phyloP scores from a whole-genome alignment of 805 yeast genomes.

The Debaryomyces castellii region DNA sequence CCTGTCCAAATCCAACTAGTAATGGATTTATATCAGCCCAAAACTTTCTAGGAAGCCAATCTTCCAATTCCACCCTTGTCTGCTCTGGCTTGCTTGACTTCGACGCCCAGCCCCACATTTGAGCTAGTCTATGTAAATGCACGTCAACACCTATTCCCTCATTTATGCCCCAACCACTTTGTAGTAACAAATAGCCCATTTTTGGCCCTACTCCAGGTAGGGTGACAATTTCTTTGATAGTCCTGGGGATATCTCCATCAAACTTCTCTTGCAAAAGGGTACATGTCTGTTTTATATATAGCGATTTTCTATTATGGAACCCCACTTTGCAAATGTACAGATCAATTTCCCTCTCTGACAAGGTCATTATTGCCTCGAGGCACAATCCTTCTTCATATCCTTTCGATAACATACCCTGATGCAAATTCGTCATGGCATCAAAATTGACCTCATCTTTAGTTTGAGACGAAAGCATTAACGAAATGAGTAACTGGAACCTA shows the following conservation, averaged over 20 bases:
- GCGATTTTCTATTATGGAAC: slow-evolving; percentile 79
- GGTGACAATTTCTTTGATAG: slow-evolving; percentile 59
- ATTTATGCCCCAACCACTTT: slow-evolving; percentile 75
- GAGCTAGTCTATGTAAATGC: slow-evolving; percentile 78
- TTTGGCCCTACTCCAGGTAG: slow-evolving; percentile 96
- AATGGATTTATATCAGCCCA: slow-evolving; percentile 88
- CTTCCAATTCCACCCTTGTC: slow-evolving; percentile 65
- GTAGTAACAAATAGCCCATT: slow-evolving; percentile 83
- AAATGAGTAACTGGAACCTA: slow-evolving; percentile 73
- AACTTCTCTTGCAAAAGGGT: slow-evolving; percentile 48
- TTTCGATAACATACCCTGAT: slow-evolving; percentile 40
- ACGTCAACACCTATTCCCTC: slow-evolving; percentile 94
- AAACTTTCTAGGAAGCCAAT: slow-evolving; percentile 68
- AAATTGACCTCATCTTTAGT: slow-evolving; percentile 87
- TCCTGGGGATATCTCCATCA: slow-evolving; percentile 70
- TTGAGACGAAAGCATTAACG: slow-evolving; percentile 86
- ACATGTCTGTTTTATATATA: slow-evolving; percentile 62
- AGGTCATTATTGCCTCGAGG: slow-evolving; percentile 49
- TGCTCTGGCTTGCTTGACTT: slow-evolving; percentile 65
- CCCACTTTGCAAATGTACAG: slow-evolving; percentile 76
- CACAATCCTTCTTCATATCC: slow-evolving; percentile 53
- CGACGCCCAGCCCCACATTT: slow-evolving; percentile 77
- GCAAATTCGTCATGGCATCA: slow-evolving; percentile 64
- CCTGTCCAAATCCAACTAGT: slow-evolving; percentile 92
- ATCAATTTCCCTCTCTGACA: slow-evolving; percentile 60